Base-by-base conservation (phyloP, 2,329 filamentous ascomycete genomes). In the Neonectria faginata region DNA sequence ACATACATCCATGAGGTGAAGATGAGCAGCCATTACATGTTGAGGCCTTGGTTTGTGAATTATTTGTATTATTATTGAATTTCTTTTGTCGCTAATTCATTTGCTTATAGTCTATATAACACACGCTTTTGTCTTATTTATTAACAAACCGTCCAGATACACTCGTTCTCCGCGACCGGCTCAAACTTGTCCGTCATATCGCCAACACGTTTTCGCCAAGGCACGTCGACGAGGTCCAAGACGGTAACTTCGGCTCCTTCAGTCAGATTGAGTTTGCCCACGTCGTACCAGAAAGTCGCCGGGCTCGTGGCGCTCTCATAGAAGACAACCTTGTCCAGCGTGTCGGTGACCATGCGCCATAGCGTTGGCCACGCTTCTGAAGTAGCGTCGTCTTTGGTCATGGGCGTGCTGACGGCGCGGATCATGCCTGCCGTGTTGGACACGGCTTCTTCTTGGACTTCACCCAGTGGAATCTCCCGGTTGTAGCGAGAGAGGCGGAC, bases 391-490 rank as follows among this genome's bases (percentile, higher is more conserved):
- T 59, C 39, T 16, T 33, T 8, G n/a, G 20, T 41, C 58, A 65
- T 61, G 12, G 68, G 68, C 20, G 48, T 62, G 52, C 66, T 69
- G 31, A 71, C 58, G 33, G 57, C 58, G 25, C 67, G 64, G 51
- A 71, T 66, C 69, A 70, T 70, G 31, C 64, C 66, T 11, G 64
- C 65, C 9, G 52, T 53, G 50, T 57, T 60, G 39, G 57, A 56
- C 10, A 68, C n/a, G 33, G 69, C 67, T 3, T 60, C 58, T n/a
- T 47, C 57, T 11, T 57, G 18, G 39, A 64, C 56, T 3, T n/a
- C 16, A 11, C 66, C 51, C 8, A 29, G 39, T 16, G 60, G 63
- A 11, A 68, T 59, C 10, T 59, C n/a, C 33, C 45, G 20, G 50
- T 68, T 69, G 52, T 60, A 67, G 41, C 62, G 57, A 2, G 64